A percentile compares a stretch with the other conserved stretches of the same genome.
phyloP scores from a whole-genome alignment of 305 asterid species.

The Plantago rigida region DNA sequence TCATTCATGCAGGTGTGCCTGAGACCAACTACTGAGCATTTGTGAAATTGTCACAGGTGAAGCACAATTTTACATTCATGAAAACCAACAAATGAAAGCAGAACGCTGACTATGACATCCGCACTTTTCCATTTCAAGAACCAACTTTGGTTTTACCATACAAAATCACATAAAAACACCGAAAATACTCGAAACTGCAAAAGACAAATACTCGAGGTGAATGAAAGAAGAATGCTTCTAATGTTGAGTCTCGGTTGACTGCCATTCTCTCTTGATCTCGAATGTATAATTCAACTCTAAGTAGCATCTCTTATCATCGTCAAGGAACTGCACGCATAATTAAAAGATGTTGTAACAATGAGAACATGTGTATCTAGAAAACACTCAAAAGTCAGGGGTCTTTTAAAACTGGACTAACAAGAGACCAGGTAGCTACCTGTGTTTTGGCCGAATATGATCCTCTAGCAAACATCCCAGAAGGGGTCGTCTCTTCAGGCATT shows the following conservation, averaged over 20 bases:
- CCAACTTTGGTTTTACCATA: conserved; percentile 20
- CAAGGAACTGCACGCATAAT: conserved; percentile 47
- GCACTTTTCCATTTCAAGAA: conserved; percentile 24
- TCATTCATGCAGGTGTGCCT: not conserved
- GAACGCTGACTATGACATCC: conserved; percentile 20
- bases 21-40: not conserved
- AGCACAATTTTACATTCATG: conserved; percentile 35
- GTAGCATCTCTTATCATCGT: conserved; percentile 73
- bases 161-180: conserved; percentile 20
- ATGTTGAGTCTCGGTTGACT: conserved; percentile 25
- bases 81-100: conserved; percentile 27
- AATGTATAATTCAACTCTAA: conserved; percentile 81
- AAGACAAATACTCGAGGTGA: not conserved
- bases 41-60: conserved; percentile 26
- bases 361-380: not conserved
- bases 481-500: conserved; percentile 82
- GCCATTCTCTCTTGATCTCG: conserved; percentile 87
- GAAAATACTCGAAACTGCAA: not conserved
- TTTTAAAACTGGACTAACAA: no score
- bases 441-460: conserved; percentile 75
- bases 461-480: conserved; percentile 66
- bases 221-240: conserved; percentile 23
- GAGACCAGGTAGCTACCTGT: conserved; percentile 37
- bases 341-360: not conserved
- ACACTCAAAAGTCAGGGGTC: not conserved